Evolutionary conservation across 148 eudicot genomes (phyloP).

Genomic region (Dianthus caryophyllus): DNA sequence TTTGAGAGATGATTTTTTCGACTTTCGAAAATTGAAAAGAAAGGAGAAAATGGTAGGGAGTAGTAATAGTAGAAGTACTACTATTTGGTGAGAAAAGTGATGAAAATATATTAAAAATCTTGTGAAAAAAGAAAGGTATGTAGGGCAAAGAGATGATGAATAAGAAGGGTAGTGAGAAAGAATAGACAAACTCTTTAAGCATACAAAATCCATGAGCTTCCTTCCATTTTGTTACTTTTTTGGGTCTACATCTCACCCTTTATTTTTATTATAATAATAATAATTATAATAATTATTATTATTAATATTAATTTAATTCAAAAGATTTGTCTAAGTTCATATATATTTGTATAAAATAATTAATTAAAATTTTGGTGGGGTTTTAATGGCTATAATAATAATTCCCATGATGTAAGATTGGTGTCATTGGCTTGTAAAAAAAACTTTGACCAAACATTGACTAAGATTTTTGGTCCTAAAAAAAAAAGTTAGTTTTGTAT

Average conservation of each 20-base stretch:
- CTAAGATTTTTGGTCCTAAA: constrained; percentile 24
- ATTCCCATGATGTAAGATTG: constrained; percentile 39
- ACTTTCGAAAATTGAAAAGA: too few species aligned
- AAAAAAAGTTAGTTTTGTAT: constrained; percentile 14
- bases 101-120: constrained; percentile 10
- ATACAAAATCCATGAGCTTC: constrained; percentile 54
- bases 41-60: constrained; percentile 8
- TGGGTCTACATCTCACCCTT: constrained; percentile 24
- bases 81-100: constrained; percentile 4
- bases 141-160: constrained; percentile 14
- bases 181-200: constrained; percentile 30
- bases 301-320: neutral
- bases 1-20: too few species aligned
- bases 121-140: neutral
- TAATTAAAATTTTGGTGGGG: constrained; percentile 17
- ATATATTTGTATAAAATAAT: neutral
- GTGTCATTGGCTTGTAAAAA: constrained; percentile 55
- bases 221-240: constrained; percentile 52
- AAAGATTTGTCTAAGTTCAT: constrained; percentile 18
- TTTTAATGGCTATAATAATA: constrained; percentile 20
- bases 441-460: constrained; percentile 63
- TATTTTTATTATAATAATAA: neutral
- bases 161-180: constrained; percentile 19
- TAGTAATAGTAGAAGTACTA: neutral
- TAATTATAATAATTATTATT: too few species aligned